A percentile compares a stretch with the other conserved stretches of the same genome.
phyloP scores from a whole-genome alignment of 176 grass and related monocot genomes.

The Saccharum officinarum region DNA sequence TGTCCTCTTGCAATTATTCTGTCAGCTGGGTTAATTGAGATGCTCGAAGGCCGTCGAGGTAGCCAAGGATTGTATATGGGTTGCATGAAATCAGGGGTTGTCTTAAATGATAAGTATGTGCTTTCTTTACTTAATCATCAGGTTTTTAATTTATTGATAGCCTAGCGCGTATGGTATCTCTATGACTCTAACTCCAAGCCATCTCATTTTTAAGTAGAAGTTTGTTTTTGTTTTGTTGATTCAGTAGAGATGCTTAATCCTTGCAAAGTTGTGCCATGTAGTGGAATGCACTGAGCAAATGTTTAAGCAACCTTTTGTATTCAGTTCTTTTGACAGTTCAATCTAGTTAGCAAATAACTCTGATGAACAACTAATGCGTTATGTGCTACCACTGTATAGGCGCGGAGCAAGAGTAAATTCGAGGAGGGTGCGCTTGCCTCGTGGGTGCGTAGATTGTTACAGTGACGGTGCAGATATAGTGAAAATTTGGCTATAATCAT shows the following conservation, averaged over 20 bases:
- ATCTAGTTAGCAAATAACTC: slow-evolving; percentile 3
- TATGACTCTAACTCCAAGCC: not conserved
- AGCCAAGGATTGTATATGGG: slow-evolving; percentile 85
- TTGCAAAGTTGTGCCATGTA: slow-evolving; percentile 2
- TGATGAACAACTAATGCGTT: not conserved
- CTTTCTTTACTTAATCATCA: slow-evolving; percentile 16
- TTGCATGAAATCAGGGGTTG: slow-evolving; percentile 93
- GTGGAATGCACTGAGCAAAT: not conserved
- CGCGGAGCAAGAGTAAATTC: too few relatives aligned
- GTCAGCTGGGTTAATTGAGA: slow-evolving; percentile 86
- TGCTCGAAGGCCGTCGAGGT: slow-evolving; percentile 68
- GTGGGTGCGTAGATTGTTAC: too few relatives aligned
- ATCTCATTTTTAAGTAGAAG: not conserved
- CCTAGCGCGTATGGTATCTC: not conserved
- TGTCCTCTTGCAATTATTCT: slow-evolving; percentile 18
- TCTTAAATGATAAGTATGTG: slow-evolving; percentile 89
- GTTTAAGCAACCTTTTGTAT: not conserved
- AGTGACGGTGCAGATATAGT: not conserved
- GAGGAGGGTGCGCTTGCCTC: too few relatives aligned
- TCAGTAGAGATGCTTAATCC: slow-evolving; percentile 17
- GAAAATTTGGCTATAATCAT: too few relatives aligned
- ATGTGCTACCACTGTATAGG: not conserved
- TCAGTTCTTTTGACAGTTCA: slow-evolving; percentile 3
- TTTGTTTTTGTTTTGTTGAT: slow-evolving; percentile 2
- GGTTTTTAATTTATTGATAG: not conserved